Evolutionary conservation across 805 yeast genomes (phyloP).

Genomic region (Ogataea dorogensis): DNA sequence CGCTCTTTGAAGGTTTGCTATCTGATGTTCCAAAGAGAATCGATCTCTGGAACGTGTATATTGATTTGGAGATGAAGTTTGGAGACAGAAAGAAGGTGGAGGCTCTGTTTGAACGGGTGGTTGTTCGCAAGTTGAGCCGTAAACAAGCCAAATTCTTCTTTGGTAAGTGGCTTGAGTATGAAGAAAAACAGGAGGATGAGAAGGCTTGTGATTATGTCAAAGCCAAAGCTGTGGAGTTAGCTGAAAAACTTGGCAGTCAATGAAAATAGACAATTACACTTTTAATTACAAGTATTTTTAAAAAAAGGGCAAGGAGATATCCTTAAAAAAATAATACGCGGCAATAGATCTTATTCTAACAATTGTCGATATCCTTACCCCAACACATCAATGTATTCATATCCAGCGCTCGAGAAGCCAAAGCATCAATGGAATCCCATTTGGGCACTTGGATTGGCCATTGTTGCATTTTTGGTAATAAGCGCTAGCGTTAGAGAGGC

Average conservation of each 20-base stretch:
- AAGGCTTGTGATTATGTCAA: conserved; percentile 80
- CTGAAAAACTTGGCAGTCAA: conserved; percentile 27
- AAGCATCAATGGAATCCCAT: conserved; percentile 3
- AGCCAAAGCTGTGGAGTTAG: conserved; percentile 82
- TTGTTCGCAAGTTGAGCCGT: conserved; percentile 62
- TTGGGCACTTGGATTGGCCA: conserved; percentile 10
- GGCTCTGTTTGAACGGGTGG: conserved; percentile 78
- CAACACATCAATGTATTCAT: background rate
- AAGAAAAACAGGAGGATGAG: conserved; percentile 64
- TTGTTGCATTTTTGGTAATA: conserved; percentile 6
- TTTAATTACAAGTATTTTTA: conserved; percentile 5
- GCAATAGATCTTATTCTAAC: background rate
- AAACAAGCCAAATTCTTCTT: conserved; percentile 95
- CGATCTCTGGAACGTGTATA: conserved; percentile 92
- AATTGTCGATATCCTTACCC: background rate
- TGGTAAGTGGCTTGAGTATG: conserved; percentile 85
- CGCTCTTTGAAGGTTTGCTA: conserved; percentile 87
- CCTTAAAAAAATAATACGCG: background rate
- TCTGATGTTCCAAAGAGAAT: conserved; percentile 88
- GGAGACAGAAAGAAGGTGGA: conserved; percentile 67
- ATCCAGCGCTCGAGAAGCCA: background rate
- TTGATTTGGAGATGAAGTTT: conserved; percentile 85
- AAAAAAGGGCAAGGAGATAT: conserved; percentile 3
- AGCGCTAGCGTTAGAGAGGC: conserved; percentile 18
- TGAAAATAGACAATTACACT: conserved; percentile 3